These are phyloP conservation scores for Botryococcus braunii DNA, from an alignment of 163 green algal genomes.

Conservation along the genomic window DNA sequence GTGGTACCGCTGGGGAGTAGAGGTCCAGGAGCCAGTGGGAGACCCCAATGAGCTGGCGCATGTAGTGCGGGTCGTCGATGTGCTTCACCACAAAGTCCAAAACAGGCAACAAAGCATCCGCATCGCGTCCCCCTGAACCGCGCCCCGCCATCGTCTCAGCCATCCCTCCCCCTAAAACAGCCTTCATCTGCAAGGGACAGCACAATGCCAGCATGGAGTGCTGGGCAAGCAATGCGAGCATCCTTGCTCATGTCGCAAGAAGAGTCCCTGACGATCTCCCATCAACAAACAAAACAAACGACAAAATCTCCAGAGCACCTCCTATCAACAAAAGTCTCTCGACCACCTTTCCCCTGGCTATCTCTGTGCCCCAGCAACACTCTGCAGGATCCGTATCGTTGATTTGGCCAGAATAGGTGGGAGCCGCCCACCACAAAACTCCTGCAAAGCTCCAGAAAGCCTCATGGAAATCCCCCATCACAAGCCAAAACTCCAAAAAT, in stretches of 20 bases:
- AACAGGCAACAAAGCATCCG: constrained; percentile 46
- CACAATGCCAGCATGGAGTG: background rate
- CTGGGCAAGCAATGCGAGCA: background rate
- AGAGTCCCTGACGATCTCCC: background rate
- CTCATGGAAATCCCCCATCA: too few species aligned
- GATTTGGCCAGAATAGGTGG: too few species aligned
- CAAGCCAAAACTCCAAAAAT: too few species aligned
- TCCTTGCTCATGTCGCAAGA: background rate
- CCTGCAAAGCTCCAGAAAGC: too few species aligned
- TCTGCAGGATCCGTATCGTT: too few species aligned
- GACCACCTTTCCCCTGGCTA: too few species aligned
- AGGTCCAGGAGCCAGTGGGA: constrained; percentile 56
- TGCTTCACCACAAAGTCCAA: constrained; percentile 50
- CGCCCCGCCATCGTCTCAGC: background rate
- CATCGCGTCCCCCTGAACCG: constrained; percentile 37
- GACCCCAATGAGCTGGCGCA: constrained; percentile 34
- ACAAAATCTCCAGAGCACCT: too few species aligned
- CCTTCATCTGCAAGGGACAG: background rate
- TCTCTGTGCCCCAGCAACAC: too few species aligned
- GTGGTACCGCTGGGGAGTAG: constrained; percentile 41
- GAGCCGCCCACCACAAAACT: too few species aligned
- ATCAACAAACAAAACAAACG: background rate
- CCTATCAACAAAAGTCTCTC: too few species aligned
- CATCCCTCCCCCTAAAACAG: background rate
- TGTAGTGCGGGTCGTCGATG: constrained; percentile 53